A percentile compares a stretch with the other conserved stretches of the same genome.
These are phyloP conservation scores for Kodamaea sagamina DNA, from an alignment of 805 yeast species.

Conservation along the genomic window DNA sequence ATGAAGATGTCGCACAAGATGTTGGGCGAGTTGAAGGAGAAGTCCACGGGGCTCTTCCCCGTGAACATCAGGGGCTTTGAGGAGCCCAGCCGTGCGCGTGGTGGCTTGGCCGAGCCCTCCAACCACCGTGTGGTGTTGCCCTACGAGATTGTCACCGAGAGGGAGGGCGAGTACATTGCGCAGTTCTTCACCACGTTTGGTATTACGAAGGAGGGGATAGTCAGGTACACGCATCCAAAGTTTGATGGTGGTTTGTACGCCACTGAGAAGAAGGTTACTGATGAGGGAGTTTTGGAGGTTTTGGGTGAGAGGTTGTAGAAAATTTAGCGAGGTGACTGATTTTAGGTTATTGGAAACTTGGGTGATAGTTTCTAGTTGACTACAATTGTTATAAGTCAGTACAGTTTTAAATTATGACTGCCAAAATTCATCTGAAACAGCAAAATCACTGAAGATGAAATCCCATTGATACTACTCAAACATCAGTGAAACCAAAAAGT, in stretches of 20 bases:
- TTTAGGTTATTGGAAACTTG: no score
- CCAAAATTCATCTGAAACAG: no score
- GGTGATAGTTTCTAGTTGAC: no score
- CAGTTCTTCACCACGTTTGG: conserved; percentile 78
- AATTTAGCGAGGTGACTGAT: no score
- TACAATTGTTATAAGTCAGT: no score
- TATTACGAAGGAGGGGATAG: conserved; percentile 69
- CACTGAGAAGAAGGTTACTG: conserved; percentile 46
- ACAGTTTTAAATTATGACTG: no score
- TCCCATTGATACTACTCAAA: no score
- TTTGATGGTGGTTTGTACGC: conserved; percentile 51
- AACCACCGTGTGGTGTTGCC: conserved; percentile 67
- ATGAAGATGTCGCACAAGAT: conserved; percentile 69
- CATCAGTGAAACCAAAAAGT: no score
- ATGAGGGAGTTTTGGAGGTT: background rate
- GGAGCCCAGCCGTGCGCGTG: conserved; percentile 69
- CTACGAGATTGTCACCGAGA: conserved; percentile 68
- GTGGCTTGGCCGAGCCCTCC: conserved; percentile 72
- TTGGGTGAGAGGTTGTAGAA: background rate
- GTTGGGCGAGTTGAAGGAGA: conserved; percentile 65
- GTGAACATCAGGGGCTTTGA: conserved; percentile 64
- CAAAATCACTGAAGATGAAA: no score
- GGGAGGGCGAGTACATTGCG: conserved; percentile 64
- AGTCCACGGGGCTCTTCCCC: conserved; percentile 64
- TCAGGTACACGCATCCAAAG: conserved; percentile 59